Evolutionary conservation across 306 rosid genomes (phyloP), one percentile per base, ranked within the genome.

Genomic region (Trichosanthes cucumerina): DNA sequence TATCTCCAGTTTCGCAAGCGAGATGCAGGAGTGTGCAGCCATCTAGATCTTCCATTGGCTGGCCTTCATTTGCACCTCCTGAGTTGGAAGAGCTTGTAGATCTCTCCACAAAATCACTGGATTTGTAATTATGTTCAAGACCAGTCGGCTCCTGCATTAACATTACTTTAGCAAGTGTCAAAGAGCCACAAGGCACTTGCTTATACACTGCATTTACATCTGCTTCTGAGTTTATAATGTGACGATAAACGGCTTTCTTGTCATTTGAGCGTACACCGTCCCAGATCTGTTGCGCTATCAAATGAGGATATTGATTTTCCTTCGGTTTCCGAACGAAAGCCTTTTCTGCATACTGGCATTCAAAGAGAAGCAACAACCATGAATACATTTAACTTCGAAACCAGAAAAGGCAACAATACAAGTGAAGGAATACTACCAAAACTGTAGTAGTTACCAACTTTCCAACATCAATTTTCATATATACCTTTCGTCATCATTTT

Each of bases 81-180:
- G 80, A 71, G 82, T 83, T 91, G 75, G 83, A 83, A 75, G 90
- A 81, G 78, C 87, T 84, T 54, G 85, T 76, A 79, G 92, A 89
- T 94, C 90, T 88, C 56, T 92, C 95, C 78, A 89, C 86, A 46
- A 93, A 78, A 76, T 91, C 90, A 83, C 88, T 92, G 23, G 87
- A 62, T 63, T 83, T 52, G 81, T 83, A 71, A 77, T 85, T 81
- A 56, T 84, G 89, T 73, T 92, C 93, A 68, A 85, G 87, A 85
- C 83, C 73, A 79, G 87, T 79, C 81, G 86, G 92, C 89, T 94
- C 98, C 73, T 88, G 97, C 86, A 92, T 83, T 84, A 89, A 81
- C 95, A 94, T 94, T 79, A 88, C 95, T 89, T 88, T 94, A 65
- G 98, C 97, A 74, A 92, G 98, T 80, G 98, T 91, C 80, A 91